phyloP scores from a whole-genome alignment of 208 protist genomes.

The Spironucleus salmonicida region DNA sequence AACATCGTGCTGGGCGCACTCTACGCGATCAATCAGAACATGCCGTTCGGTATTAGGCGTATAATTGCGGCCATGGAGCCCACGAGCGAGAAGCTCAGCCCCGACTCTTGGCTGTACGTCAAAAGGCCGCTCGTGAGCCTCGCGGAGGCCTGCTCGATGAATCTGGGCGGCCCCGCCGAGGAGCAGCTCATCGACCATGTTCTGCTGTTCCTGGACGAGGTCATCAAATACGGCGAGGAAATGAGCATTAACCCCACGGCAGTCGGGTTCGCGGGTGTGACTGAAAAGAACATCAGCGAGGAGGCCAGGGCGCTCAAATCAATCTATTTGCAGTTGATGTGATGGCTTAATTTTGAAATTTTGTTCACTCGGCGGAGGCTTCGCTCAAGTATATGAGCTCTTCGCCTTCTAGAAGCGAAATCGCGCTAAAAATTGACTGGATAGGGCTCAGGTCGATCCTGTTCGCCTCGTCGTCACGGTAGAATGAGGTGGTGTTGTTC shows the following conservation, averaged over 20 bases:
- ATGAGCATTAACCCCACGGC: not conserved
- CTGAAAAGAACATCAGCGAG: not conserved
- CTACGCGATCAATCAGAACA: constrained; percentile 8
- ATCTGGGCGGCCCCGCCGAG: not conserved
- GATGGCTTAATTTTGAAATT: no score
- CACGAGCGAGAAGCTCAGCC: not conserved
- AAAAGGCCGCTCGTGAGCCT: constrained; percentile 11
- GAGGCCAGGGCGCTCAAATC: constrained; percentile 1
- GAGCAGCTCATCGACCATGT: constrained; percentile 23
- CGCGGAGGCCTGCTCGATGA: not conserved
- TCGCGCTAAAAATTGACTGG: no score
- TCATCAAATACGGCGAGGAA: constrained; percentile 8
- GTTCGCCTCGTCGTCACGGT: no score
- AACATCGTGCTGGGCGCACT: constrained; percentile 19
- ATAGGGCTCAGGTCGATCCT: no score
- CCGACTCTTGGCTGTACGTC: constrained; percentile 17
- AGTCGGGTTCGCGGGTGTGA: not conserved
- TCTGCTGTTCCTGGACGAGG: constrained; percentile 20
- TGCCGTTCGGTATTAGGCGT: constrained; percentile 6
- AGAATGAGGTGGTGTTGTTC: no score
- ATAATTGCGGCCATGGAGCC: constrained; percentile 15
- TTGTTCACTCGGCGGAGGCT: no score
- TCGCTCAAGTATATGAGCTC: no score
- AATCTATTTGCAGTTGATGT: constrained; percentile 16
- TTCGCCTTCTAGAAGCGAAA: no score